Evolutionary conservation across 306 rosid genomes (phyloP).

Genomic region (Fragaria vesca): DNA sequence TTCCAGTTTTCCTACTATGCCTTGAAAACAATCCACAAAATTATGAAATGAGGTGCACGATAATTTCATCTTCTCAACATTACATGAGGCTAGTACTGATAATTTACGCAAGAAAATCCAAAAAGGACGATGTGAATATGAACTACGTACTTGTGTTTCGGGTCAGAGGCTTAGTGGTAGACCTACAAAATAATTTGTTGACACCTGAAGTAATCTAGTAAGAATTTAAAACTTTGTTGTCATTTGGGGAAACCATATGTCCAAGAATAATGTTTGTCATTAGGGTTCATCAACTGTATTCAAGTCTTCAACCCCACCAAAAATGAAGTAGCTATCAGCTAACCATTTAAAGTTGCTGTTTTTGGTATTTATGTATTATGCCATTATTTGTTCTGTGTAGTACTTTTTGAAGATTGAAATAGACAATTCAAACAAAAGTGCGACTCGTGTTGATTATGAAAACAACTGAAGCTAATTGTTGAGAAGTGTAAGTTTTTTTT

Average conservation of each 20-base stretch:
- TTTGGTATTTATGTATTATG: background rate
- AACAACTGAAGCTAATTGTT: background rate
- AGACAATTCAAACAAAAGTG: background rate
- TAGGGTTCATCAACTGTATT: background rate
- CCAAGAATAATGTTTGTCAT: background rate
- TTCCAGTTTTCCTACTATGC: background rate
- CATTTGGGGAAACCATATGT: background rate
- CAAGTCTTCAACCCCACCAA: background rate
- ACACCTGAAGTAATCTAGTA: no score
- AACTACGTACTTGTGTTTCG: background rate
- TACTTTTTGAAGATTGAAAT: background rate
- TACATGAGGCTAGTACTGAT: background rate
- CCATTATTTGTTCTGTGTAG: background rate
- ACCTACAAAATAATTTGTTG: background rate
- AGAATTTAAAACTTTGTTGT: background rate
- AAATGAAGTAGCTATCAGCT: background rate
- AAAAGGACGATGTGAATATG: background rate
- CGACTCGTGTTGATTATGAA: background rate
- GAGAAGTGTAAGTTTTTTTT: background rate
- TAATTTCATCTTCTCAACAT: background rate
- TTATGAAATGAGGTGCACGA: no score
- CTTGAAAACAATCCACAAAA: no score
- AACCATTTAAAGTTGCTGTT: background rate
- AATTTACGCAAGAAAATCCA: background rate
- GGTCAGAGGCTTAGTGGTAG: background rate